A percentile compares a stretch with the other conserved stretches of the same genome.
Conservation (phyloP, 768 basidiomycete genomes). For the Clitopilus hobsonii region DNA sequence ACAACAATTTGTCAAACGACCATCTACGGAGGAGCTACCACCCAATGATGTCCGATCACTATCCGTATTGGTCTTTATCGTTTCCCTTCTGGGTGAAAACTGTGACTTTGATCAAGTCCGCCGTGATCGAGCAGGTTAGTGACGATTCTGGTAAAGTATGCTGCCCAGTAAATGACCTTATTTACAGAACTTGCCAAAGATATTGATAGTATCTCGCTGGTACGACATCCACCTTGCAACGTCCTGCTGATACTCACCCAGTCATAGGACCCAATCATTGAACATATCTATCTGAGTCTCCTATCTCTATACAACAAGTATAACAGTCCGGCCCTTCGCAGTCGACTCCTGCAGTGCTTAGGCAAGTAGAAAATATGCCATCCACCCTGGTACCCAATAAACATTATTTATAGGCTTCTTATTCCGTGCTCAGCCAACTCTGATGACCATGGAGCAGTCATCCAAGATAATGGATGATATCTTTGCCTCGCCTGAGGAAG, state of each 20-base stretch:
- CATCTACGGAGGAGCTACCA: slow-evolving; percentile 32
- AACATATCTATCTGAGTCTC: slow-evolving; percentile 75
- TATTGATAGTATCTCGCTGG: slow-evolving; percentile 54
- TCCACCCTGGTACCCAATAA: not conserved
- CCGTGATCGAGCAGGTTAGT: slow-evolving; percentile 53
- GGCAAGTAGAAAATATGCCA: slow-evolving; percentile 40
- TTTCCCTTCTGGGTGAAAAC: slow-evolving; percentile 81
- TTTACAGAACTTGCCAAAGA: slow-evolving; percentile 48
- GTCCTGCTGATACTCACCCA: not conserved
- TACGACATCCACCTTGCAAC: slow-evolving; percentile 15
- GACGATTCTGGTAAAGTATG: not conserved
- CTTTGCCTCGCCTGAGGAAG: slow-evolving; percentile 70
- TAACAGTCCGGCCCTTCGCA: slow-evolving; percentile 50
- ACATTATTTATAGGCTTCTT: slow-evolving; percentile 61
- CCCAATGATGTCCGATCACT: slow-evolving; percentile 50
- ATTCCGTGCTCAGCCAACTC: slow-evolving; percentile 85
- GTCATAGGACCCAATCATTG: slow-evolving; percentile 66
- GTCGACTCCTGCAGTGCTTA: slow-evolving; percentile 79
- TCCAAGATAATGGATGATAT: slow-evolving; percentile 86
- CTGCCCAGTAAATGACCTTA: not conserved
- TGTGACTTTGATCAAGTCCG: slow-evolving; percentile 83
- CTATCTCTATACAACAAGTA: slow-evolving; percentile 71
- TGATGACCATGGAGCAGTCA: slow-evolving; percentile 82
- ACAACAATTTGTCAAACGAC: slow-evolving; percentile 49
- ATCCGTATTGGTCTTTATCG: slow-evolving; percentile 77